Evolutionary conservation across 1,139 yeast genomes (phyloP).

Genomic region (Geotrichum europaeum): DNA sequence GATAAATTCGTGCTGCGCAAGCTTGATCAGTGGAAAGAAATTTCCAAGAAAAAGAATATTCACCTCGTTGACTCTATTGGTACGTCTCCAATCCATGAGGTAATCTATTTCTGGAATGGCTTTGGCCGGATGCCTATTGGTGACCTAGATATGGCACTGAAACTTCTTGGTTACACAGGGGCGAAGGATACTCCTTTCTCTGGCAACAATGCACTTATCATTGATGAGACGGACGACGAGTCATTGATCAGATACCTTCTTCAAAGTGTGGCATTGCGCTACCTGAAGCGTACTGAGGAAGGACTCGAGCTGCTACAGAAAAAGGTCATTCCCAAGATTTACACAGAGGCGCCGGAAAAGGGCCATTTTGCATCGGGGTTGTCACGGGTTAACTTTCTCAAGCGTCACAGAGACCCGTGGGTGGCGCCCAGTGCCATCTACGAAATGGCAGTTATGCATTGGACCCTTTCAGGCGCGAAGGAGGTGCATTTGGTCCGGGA

Average conservation of each 20-base stretch:
- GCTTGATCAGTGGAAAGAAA: slow-evolving; percentile 50
- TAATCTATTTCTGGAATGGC: slow-evolving; percentile 89
- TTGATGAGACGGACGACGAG: slow-evolving; percentile 53
- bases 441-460: slow-evolving; percentile 76
- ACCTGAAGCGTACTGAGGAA: slow-evolving; percentile 53
- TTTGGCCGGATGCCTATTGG: slow-evolving; percentile 72
- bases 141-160: slow-evolving; percentile 50
- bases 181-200: slow-evolving; percentile 25
- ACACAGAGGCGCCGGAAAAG: slow-evolving; percentile 26
- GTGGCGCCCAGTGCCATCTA: slow-evolving; percentile 81
- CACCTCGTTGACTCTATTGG: slow-evolving; percentile 71
- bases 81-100: slow-evolving; percentile 79
- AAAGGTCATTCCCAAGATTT: slow-evolving; percentile 44
- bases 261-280: slow-evolving; percentile 58
- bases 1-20: slow-evolving; percentile 78
- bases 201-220: slow-evolving; percentile 14
- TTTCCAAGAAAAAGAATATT: slow-evolving; percentile 39
- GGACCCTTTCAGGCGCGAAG: slow-evolving; percentile 54
- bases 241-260: slow-evolving; percentile 61
- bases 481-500: slow-evolving; percentile 48
- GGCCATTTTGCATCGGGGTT: slow-evolving; percentile 27
- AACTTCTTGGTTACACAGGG: slow-evolving; percentile 46
- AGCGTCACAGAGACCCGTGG: slow-evolving; percentile 57
- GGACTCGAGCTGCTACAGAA: slow-evolving; percentile 57
- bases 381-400: slow-evolving; percentile 31